Conservation (phyloP, 163 green algal species). For the Coccomyxa subellipsoidea region DNA sequence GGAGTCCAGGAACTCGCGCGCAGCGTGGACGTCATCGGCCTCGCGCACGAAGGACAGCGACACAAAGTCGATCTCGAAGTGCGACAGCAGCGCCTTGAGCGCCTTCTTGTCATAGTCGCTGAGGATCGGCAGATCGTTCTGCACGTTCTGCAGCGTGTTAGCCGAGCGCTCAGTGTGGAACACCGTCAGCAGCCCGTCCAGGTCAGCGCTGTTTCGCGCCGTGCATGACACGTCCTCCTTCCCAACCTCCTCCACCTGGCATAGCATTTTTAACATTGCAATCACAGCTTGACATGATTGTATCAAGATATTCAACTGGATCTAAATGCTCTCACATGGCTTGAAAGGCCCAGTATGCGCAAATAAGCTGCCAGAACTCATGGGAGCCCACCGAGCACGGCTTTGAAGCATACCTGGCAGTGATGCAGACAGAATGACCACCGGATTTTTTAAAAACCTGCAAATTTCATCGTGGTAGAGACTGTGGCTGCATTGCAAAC, state of each 20-base stretch:
- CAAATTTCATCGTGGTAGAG: no score
- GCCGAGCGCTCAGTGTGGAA: constrained; percentile 79
- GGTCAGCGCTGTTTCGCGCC: constrained; percentile 52
- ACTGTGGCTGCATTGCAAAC: no score
- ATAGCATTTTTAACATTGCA: no score
- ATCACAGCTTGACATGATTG: no score
- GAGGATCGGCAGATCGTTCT: constrained; percentile 64
- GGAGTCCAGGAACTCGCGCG: constrained; percentile 67
- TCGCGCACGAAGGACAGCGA: constrained; percentile 68
- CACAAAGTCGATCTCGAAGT: constrained; percentile 87
- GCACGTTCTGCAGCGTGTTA: constrained; percentile 49
- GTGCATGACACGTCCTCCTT: constrained; percentile 67
- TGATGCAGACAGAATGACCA: no score
- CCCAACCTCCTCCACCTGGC: constrained; percentile 54
- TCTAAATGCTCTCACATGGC: no score
- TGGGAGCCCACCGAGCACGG: no score
- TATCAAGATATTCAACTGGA: no score
- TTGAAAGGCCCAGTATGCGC: no score
- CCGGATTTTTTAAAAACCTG: no score
- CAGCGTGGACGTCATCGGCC: constrained; percentile 63
- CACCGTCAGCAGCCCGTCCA: constrained; percentile 81
- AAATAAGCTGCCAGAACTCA: no score
- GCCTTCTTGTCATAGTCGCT: constrained; percentile 43
- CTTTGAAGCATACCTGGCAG: no score
- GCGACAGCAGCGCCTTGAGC: constrained; percentile 34